Conservation (phyloP, 345 rosid genomes). For the Corchorus capsularis region DNA sequence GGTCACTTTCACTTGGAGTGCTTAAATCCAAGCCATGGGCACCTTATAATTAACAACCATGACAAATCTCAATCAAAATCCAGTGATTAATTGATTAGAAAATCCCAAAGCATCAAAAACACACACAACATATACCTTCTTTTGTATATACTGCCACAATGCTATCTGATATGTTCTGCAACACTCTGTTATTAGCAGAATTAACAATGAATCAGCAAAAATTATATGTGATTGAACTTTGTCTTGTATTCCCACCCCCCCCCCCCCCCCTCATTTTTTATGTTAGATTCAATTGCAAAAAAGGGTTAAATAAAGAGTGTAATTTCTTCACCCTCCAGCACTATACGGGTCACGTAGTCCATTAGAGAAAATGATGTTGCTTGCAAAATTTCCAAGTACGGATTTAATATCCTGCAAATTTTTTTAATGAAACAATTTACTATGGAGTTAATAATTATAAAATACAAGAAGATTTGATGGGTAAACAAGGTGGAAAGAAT, state of each 20-base stretch:
- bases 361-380: slow-evolving; percentile 59
- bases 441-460: not conserved
- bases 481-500: not conserved
- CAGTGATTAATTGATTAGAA: not conserved
- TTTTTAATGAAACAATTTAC: not conserved
- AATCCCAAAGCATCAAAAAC: not conserved
- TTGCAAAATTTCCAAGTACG: slow-evolving; percentile 38
- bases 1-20: slow-evolving; percentile 23
- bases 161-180: slow-evolving; percentile 42
- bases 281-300: not conserved
- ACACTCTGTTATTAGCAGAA: slow-evolving; percentile 17
- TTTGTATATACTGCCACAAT: slow-evolving; percentile 19
- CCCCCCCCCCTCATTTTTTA: no score
- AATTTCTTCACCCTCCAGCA: slow-evolving; percentile 40
- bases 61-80: not conserved
- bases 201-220: not conserved
- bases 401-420: slow-evolving; percentile 39
- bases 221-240: no score
- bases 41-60: slow-evolving; percentile 19
- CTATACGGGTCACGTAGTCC: slow-evolving; percentile 54
- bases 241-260: not conserved
- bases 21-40: slow-evolving; percentile 44
- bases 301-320: not conserved
- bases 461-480: no score
- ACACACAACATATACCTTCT: not conserved